A percentile compares a stretch with the other conserved stretches of the same genome.
phyloP scores from a whole-genome alignment of 352 stramenopile species.

The Phytopythium litorale region DNA sequence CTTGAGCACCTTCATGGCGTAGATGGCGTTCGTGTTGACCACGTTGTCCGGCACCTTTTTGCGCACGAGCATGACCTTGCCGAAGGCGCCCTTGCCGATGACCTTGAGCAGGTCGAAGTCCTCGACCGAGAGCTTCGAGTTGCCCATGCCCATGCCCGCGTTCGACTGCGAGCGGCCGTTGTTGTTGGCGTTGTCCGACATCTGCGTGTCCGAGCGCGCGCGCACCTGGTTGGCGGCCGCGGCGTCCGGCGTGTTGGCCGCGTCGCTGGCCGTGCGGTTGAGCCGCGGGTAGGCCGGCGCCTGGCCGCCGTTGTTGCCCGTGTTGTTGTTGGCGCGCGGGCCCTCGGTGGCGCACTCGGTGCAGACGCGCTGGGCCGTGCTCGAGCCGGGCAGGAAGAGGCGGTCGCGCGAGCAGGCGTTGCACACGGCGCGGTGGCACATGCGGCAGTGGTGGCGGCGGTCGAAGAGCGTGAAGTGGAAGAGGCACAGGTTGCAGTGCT shows the following conservation, averaged over 20 bases:
- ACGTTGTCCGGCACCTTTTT: conserved; percentile 83
- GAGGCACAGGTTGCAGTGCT: conserved; percentile 87
- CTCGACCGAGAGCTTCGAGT: conserved; percentile 81
- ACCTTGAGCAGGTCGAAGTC: conserved; percentile 96
- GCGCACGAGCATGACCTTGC: conserved; percentile 95
- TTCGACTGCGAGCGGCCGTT: conserved; percentile 51
- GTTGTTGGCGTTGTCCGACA: conserved; percentile 46
- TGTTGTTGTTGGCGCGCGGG: conserved; percentile 45
- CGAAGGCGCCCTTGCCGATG: conserved; percentile 94
- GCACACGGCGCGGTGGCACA: conserved; percentile 86
- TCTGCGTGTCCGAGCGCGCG: conserved; percentile 67
- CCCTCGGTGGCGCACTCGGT: conserved; percentile 84
- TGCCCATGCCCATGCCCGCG: conserved; percentile 15
- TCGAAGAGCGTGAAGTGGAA: conserved; percentile 91
- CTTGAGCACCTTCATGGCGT: conserved; percentile 94
- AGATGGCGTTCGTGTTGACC: conserved; percentile 76
- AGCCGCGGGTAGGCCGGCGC: conserved; percentile 36
- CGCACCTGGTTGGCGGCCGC: conserved; percentile 28
- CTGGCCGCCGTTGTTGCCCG: conserved; percentile 6
- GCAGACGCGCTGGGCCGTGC: conserved; percentile 86
- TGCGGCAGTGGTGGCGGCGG: conserved; percentile 85
- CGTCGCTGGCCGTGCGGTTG: conserved; percentile 59
- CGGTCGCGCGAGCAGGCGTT: conserved; percentile 84
- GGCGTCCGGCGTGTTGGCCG: conserved; percentile 32
- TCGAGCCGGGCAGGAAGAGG: conserved; percentile 78